Evolutionary conservation across 169 alveolate species (phyloP).

Genomic region (Miamiensis avidus): DNA sequence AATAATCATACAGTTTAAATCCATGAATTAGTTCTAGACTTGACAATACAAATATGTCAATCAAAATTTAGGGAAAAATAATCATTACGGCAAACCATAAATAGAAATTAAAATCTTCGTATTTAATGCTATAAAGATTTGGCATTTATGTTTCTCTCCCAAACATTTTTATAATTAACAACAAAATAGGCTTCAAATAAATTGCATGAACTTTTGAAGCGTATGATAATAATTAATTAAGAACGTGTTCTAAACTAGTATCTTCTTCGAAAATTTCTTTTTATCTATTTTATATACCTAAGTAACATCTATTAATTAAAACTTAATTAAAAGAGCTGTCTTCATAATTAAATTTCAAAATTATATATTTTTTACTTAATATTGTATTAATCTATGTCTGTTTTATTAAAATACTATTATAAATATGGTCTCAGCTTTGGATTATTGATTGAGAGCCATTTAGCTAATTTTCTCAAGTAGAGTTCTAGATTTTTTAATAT

Average conservation of each 20-base stretch:
- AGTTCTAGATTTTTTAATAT: slow-evolving; percentile 50
- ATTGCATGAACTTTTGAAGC: slow-evolving; percentile 63
- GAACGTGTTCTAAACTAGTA: slow-evolving; percentile 31
- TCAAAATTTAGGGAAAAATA: slow-evolving; percentile 64
- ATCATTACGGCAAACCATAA: slow-evolving; percentile 55
- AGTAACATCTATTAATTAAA: slow-evolving; percentile 2
- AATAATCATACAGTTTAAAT: slow-evolving; percentile 68
- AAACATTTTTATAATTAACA: slow-evolving; percentile 57
- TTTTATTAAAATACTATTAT: not conserved
- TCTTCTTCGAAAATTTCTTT: slow-evolving; percentile 22
- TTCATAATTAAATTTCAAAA: too few species aligned
- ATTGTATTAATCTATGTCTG: not conserved
- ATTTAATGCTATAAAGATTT: slow-evolving; percentile 52
- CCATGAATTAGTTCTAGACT: slow-evolving; percentile 70
- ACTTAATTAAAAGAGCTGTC: too few species aligned
- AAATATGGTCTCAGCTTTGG: slow-evolving; percentile 6
- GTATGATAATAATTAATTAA: slow-evolving; percentile 45
- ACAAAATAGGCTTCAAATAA: slow-evolving; percentile 55
- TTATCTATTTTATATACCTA: slow-evolving; percentile 17
- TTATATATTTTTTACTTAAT: not conserved
- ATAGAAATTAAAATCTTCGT: slow-evolving; percentile 55
- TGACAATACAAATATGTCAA: slow-evolving; percentile 63
- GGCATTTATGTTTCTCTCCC: slow-evolving; percentile 68
- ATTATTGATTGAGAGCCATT: slow-evolving; percentile 17
- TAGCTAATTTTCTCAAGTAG: slow-evolving; percentile 44